phyloP scores from a whole-genome alignment of 1,284 basidiomycete species.

The Puccinia triticina region DNA sequence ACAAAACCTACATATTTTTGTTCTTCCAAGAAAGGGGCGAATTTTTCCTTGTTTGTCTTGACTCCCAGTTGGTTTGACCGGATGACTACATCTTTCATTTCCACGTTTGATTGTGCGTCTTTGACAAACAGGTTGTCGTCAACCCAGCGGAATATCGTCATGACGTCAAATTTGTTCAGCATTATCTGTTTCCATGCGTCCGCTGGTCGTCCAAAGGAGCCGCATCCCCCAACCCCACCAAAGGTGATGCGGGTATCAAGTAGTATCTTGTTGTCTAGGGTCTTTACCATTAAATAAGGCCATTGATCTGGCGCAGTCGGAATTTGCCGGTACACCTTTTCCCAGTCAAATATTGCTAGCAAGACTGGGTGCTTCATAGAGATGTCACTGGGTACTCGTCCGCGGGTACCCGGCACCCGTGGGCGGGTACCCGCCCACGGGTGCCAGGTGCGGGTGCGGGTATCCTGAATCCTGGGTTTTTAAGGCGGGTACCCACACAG shows the following conservation, averaged over 20 bases:
- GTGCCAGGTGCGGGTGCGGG: no score
- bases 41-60: background rate
- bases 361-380: no score
- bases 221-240: background rate
- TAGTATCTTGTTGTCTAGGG: background rate
- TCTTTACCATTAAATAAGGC: background rate
- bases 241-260: background rate
- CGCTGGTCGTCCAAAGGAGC: background rate
- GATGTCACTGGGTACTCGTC: no score
- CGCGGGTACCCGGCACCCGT: no score
- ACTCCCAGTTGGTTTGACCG: background rate
- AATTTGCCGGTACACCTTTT: background rate
- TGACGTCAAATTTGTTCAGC: background rate
- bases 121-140: background rate
- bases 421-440: no score
- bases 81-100: background rate
- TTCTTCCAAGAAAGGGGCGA: background rate
- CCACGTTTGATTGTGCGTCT: background rate
- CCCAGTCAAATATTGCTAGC: background rate
- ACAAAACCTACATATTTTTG: background rate
- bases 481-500: no score
- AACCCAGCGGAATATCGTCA: background rate
- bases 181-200: conserved; percentile 1
- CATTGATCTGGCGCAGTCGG: background rate
- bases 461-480: no score